phyloP scores from a whole-genome alignment of 2,329 filamentous ascomycete species.

The Calonectria crousiana region DNA sequence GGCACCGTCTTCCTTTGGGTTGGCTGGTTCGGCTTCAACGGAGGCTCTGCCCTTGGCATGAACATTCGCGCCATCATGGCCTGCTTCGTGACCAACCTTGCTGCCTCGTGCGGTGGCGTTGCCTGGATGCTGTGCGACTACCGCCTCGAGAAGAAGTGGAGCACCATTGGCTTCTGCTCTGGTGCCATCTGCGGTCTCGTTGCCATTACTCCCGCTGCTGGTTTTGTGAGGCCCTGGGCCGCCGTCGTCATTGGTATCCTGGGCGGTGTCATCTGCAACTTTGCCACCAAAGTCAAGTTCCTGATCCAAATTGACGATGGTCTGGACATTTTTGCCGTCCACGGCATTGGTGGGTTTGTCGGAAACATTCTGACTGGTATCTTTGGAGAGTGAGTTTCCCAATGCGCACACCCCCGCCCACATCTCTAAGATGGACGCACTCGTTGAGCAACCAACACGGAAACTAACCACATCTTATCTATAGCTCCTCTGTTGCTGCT shows the following conservation, averaged over 20 bases:
- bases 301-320: slow-evolving; percentile 84
- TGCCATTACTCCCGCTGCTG: slow-evolving; percentile 86
- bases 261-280: slow-evolving; percentile 80
- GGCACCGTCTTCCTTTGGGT: slow-evolving; percentile 88
- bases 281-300: slow-evolving; percentile 86
- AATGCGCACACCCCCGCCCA: background rate
- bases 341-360: slow-evolving; percentile 85
- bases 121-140: slow-evolving; percentile 91
- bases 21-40: slow-evolving; percentile 97
- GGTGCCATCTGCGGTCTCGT: slow-evolving; percentile 89
- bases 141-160: slow-evolving; percentile 93
- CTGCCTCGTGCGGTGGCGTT: slow-evolving; percentile 83
- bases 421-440: no score
- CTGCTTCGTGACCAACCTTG: slow-evolving; percentile 87
- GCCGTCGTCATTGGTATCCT: slow-evolving; percentile 70
- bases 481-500: slow-evolving; percentile 75
- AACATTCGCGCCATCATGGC: slow-evolving; percentile 93
- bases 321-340: slow-evolving; percentile 92
- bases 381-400: slow-evolving; percentile 73
- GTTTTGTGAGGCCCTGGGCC: slow-evolving; percentile 78
- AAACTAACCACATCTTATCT: slow-evolving; percentile 30
- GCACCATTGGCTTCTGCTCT: slow-evolving; percentile 92
- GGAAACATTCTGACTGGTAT: slow-evolving; percentile 84
- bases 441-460: background rate
- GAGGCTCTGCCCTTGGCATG: slow-evolving; percentile 82